phyloP scores from a whole-genome alignment of 2,329 filamentous ascomycete genomes.

The Eutypa lata region DNA sequence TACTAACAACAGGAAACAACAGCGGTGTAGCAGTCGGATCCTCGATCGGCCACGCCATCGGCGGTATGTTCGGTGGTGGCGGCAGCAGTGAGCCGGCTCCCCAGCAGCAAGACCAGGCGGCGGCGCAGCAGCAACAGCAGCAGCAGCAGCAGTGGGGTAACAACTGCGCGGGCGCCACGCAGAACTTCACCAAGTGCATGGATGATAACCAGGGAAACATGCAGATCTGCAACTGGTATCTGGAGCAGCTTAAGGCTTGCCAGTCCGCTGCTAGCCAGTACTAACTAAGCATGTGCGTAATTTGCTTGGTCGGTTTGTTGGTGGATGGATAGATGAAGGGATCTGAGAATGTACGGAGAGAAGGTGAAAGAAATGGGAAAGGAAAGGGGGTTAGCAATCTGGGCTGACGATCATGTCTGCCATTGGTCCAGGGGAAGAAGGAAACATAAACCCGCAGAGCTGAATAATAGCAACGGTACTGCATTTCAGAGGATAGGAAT shows the following conservation, averaged over 20 bases:
- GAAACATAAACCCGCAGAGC: background rate
- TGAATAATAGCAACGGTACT: background rate
- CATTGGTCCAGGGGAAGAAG: background rate
- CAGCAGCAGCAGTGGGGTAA: constrained; percentile 52
- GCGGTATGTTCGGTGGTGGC: constrained; percentile 80
- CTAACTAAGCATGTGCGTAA: too few relatives aligned
- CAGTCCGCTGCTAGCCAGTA: constrained; percentile 73
- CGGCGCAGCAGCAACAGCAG: constrained; percentile 50
- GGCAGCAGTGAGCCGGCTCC: constrained; percentile 56
- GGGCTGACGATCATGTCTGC: background rate
- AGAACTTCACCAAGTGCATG: constrained; percentile 92
- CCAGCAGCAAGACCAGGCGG: constrained; percentile 44
- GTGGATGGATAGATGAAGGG: background rate
- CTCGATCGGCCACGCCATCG: constrained; percentile 91
- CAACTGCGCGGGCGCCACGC: constrained; percentile 77
- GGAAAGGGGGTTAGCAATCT: background rate
- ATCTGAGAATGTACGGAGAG: background rate
- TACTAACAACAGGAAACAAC: too few relatives aligned
- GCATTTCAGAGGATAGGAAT: background rate
- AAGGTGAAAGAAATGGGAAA: too few relatives aligned
- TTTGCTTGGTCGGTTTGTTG: too few relatives aligned
- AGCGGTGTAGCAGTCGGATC: constrained; percentile 97
- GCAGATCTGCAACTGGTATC: constrained; percentile 96
- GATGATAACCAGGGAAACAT: constrained; percentile 92
- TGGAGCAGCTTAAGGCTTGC: constrained; percentile 94